phyloP scores from a whole-genome alignment of 73 alveolate genomes.

The Paramecium tetraurelia region DNA sequence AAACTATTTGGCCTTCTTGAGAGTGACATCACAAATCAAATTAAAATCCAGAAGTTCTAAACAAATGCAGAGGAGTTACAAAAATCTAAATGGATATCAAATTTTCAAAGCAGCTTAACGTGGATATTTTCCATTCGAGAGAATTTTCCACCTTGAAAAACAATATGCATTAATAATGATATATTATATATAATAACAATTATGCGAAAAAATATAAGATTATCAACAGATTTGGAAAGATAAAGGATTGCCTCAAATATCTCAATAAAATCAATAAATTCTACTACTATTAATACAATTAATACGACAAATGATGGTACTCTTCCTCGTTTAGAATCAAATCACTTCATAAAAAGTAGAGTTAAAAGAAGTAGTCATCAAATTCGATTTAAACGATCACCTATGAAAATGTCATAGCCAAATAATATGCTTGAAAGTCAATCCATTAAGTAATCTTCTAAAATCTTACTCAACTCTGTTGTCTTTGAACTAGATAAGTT shows the following conservation, averaged over 20 bases:
- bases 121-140: not conserved
- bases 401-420: constrained; percentile 1
- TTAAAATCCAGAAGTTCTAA: not conserved
- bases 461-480: not conserved
- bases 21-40: not conserved
- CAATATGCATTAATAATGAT: not conserved
- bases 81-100: not conserved
- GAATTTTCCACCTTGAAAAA: not conserved
- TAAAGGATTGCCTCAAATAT: not conserved
- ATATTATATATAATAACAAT: not conserved
- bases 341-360: not conserved
- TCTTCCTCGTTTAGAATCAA: not conserved
- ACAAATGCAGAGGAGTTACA: not conserved
- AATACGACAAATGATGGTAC: not conserved
- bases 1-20: not conserved
- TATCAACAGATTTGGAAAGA: not conserved
- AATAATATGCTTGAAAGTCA: not conserved
- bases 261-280: not conserved
- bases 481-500: not conserved
- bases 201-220: not conserved
- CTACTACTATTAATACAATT: not conserved
- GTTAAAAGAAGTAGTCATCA: not conserved
- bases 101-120: not conserved
- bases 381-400: not conserved
- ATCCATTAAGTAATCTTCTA: not conserved